Conservation (phyloP, 305 asterid species). For the Lippia alba region DNA sequence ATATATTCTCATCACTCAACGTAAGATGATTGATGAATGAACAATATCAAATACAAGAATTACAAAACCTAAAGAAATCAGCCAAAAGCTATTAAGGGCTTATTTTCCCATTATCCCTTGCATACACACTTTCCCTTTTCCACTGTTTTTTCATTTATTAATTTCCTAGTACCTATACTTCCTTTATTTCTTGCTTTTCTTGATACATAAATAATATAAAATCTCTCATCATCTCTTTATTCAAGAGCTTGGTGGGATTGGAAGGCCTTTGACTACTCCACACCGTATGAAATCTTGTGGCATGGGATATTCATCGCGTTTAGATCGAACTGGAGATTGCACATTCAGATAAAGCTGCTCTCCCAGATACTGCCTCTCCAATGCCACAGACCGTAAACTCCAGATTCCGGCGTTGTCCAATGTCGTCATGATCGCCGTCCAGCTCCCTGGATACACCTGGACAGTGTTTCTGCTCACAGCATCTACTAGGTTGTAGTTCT, state of each 20-base stretch:
- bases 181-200: no score
- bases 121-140: no score
- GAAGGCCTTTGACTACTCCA: constrained; percentile 40
- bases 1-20: no score
- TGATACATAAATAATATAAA: no score
- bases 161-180: no score
- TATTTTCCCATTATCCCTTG: background rate
- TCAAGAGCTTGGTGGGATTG: constrained; percentile 32
- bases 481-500: constrained; percentile 44
- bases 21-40: background rate
- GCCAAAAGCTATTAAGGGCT: no score
- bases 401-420: constrained; percentile 51
- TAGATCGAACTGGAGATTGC: constrained; percentile 39
- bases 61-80: background rate
- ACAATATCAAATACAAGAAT: background rate
- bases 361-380: constrained; percentile 46
- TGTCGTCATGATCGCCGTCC: constrained; percentile 48
- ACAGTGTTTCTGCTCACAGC: constrained; percentile 46
- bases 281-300: constrained; percentile 28
- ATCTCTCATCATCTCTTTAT: no score
- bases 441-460: constrained; percentile 45
- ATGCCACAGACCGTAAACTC: constrained; percentile 35
- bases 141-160: no score
- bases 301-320: constrained; percentile 43
- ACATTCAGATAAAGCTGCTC: constrained; percentile 47